Conservation (phyloP, 2,329 filamentous ascomycete species). For the Xylariomycetidae sp. region DNA sequence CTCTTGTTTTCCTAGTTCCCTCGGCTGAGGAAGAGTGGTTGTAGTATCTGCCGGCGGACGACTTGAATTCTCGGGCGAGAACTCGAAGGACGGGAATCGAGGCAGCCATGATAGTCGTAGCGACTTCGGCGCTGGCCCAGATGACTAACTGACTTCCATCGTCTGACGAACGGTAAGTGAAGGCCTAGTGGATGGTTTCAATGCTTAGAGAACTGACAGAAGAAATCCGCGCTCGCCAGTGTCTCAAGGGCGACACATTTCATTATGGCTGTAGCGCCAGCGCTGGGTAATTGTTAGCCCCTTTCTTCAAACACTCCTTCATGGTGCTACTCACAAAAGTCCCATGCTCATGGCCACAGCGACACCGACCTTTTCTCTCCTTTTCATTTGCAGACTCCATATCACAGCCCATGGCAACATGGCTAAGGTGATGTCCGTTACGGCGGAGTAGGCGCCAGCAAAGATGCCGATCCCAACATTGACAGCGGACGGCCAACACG, state of each 20-base stretch:
- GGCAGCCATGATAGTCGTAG: conserved; percentile 27
- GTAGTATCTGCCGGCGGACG: neutral
- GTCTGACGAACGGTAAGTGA: conserved; percentile 1
- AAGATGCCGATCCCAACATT: conserved; percentile 29
- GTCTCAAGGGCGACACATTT: conserved; percentile 23
- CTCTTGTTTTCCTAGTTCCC: too few species aligned
- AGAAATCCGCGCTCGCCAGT: conserved; percentile 7
- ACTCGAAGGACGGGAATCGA: conserved; percentile 26
- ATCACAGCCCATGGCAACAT: conserved; percentile 37
- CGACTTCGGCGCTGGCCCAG: conserved; percentile 19
- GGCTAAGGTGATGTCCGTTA: conserved; percentile 36
- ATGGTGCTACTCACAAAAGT: conserved; percentile 29
- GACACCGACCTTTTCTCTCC: conserved; percentile 36
- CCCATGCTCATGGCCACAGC: conserved; percentile 39
- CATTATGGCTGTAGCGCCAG: conserved; percentile 25
- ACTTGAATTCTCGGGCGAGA: conserved; percentile 13
- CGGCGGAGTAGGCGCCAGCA: conserved; percentile 27
- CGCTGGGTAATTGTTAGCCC: conserved; percentile 17
- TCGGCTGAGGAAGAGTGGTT: too few species aligned
- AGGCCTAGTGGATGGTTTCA: too few species aligned
- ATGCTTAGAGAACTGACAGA: too few species aligned
- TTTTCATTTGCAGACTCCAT: conserved; percentile 33
- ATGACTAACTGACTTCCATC: conserved; percentile 11
- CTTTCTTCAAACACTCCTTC: neutral
- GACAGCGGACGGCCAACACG: conserved; percentile 26